Base-by-base conservation (phyloP, 352 stramenopile genomes). In the Phytophthora nicotianae region DNA sequence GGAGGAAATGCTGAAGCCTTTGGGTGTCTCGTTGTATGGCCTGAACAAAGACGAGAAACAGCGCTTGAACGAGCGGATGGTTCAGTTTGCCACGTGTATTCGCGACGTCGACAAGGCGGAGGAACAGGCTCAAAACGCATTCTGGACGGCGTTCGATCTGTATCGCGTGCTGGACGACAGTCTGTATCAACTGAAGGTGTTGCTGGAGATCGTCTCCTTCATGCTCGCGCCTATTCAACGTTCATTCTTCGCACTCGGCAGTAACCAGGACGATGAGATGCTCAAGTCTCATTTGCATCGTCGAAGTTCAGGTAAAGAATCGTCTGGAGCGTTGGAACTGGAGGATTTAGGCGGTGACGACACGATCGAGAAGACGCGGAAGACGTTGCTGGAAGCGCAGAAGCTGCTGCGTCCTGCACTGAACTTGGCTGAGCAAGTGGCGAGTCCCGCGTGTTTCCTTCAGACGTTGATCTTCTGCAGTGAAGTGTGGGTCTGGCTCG, bases 401-500 rank as follows among this genome's bases (percentile, higher is more conserved):
- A 86, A 81, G 32, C 66, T 92, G n/a, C 58, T 94, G 14, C 83
- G 83, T 14, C 75, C 74, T 20, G 83, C 85, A 6, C 52, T 94
- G 11, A 75, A 66, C 23, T 32, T 92, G n/a, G 81, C 79, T 0
- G 81, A 92, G 42, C 83, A 92, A 65, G 70, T 91, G 11, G 78
- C 79, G 1, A 81, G 88, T 26, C 76, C 83, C 0, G 70, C 62
- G 2, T 67, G 67, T n/a, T 87, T 89, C 32, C 69, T 92, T 20
- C 73, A 66, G 21, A 86, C 78, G 5, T 47, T 94, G 1, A 83
- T 92, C 17, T 75, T 70, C 35, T 88, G 75, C 52, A 77, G 75
- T 21, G 73, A 94, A 72, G 74, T 78, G n/a, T 94, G 85, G 85
- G 72, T 89, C 8, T 92, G 83, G 82, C 69, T 94, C 1, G 83